Percentiles rank a stretch among this genome's conserved stretches.
Evolutionary conservation across 164 flowering plant species (phyloP).

Genomic region (Kingdonia uniflora): DNA sequence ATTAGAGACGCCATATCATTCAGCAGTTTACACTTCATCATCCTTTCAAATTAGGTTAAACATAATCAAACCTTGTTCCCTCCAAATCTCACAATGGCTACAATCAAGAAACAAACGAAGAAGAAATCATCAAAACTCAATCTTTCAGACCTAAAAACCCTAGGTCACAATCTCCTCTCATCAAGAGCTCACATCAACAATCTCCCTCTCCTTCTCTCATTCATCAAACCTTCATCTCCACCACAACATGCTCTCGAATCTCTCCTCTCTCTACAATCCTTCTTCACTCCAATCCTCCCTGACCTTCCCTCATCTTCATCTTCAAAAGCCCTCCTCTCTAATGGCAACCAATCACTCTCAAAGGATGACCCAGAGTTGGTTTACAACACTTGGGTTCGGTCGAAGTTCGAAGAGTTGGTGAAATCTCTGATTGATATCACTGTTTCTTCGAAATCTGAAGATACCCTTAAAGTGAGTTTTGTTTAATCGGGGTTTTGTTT

Average conservation of each 20-base stretch:
- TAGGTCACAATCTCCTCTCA: slow-evolving; percentile 60
- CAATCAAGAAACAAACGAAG: too few species aligned
- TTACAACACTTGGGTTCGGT: slow-evolving; percentile 57
- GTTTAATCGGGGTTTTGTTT: background rate
- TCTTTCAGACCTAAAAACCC: slow-evolving; percentile 43
- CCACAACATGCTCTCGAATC: slow-evolving; percentile 55
- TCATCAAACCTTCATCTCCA: slow-evolving; percentile 41
- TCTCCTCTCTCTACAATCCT: slow-evolving; percentile 71
- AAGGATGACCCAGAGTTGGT: slow-evolving; percentile 39
- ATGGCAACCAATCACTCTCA: background rate
- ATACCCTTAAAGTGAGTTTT: slow-evolving; percentile 34
- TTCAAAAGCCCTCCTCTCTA: background rate
- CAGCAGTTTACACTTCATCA: too few species aligned
- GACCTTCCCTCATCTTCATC: slow-evolving; percentile 34
- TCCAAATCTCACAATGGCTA: too few species aligned
- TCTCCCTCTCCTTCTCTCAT: slow-evolving; percentile 55
- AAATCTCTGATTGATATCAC: slow-evolving; percentile 29
- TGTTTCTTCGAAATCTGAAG: slow-evolving; percentile 35
- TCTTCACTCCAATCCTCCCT: slow-evolving; percentile 60
- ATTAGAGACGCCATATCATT: too few species aligned
- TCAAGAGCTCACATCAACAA: slow-evolving; percentile 79
- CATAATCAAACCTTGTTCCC: too few species aligned
- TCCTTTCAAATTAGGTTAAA: too few species aligned
- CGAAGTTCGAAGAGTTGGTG: slow-evolving; percentile 67
- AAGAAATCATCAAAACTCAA: too few species aligned